These are phyloP conservation scores for Hanseniaspora sp. DNA, from an alignment of 1,139 yeast species.

Conservation along the genomic window DNA sequence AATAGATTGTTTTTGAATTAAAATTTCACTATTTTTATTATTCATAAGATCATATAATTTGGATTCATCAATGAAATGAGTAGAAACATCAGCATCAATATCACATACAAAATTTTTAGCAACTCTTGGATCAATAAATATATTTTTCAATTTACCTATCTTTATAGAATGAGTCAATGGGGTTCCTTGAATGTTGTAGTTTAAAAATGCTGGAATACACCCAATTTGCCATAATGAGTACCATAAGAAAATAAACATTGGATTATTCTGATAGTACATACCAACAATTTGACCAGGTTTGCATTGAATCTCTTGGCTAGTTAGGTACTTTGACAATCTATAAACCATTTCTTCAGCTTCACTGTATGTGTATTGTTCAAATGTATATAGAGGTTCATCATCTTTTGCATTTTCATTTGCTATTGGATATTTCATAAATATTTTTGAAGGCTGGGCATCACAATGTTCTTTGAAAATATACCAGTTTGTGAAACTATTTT, in stretches of 20 bases:
- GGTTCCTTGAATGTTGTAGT: slow-evolving; percentile 63
- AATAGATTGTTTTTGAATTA: slow-evolving; percentile 44
- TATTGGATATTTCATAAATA: slow-evolving; percentile 54
- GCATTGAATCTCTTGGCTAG: slow-evolving; percentile 47
- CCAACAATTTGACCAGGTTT: slow-evolving; percentile 62
- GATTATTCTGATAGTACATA: slow-evolving; percentile 70
- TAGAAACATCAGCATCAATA: slow-evolving; percentile 31
- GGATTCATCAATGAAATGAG: slow-evolving; percentile 48
- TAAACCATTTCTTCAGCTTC: slow-evolving; percentile 58
- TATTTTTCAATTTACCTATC: slow-evolving; percentile 51
- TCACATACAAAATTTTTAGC: slow-evolving; percentile 28
- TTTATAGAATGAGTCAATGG: slow-evolving; percentile 74
- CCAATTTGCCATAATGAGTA: slow-evolving; percentile 85
- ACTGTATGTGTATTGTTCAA: slow-evolving; percentile 57
- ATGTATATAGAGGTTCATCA: slow-evolving; percentile 38
- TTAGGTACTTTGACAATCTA: slow-evolving; percentile 54
- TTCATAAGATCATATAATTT: slow-evolving; percentile 35
- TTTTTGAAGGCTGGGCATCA: slow-evolving; percentile 38
- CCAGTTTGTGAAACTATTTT: slow-evolving; percentile 54
- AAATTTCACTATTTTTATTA: slow-evolving; percentile 40
- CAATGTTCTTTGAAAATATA: slow-evolving; percentile 49
- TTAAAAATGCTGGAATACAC: slow-evolving; percentile 77
- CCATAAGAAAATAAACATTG: slow-evolving; percentile 71
- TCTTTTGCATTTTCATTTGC: slow-evolving; percentile 30
- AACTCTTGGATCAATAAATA: slow-evolving; percentile 56